Evolutionary conservation across 768 basidiomycete genomes (phyloP), one percentile per base, ranked within the genome.

Genomic region (Mycena pura): DNA sequence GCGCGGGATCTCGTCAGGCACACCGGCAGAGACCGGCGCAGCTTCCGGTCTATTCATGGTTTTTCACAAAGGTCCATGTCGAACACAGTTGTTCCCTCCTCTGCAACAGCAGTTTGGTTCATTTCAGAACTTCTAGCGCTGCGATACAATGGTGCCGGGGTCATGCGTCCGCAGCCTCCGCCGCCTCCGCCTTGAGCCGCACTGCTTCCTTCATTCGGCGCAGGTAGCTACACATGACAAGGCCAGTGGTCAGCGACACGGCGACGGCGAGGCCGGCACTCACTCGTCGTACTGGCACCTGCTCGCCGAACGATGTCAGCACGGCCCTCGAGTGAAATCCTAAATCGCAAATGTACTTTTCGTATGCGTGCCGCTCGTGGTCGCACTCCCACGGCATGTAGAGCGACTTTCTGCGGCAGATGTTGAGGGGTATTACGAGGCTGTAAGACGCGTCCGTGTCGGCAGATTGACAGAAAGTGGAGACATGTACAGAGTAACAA

Each of bases 261-360:
- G 32, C 48, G 19, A 47, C 21, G 17, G 44, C 39, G 6, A 27
- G 15, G 36, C 5, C 22, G 31, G 9, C 14, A 85, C 91, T 73
- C 75, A 96, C 95, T 97, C 95, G 67, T 95, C 92, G 72, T 95
- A 96, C 78, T 97, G 95, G 72, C 95, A 96, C 78, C 94, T 96
- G 62, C 1, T 19, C 28, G 54, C 48, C 17, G 27, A 40, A 53
- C 27, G 7, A 27, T n/a, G n/a, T n/a, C 10, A 22, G 27, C 1
- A 38, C 45, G 31, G 25, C 24, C 56, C 48, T 45, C 43, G 36
- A 31, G 28, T 14, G 53, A 43, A 17, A 57, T 11, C n/a, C n/a
- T n/a, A 25, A 36, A 55, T 34, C 28, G 36, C 48, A 13, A 43
- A 40, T 38, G 41, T 71, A 91, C 93, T 92, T 88, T 80, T 96